Percentiles rank a stretch among this genome's conserved stretches.
Evolutionary conservation across 192 early-diverging fungal genomes (phyloP).

Genomic region (Spizellomyces sp.): DNA sequence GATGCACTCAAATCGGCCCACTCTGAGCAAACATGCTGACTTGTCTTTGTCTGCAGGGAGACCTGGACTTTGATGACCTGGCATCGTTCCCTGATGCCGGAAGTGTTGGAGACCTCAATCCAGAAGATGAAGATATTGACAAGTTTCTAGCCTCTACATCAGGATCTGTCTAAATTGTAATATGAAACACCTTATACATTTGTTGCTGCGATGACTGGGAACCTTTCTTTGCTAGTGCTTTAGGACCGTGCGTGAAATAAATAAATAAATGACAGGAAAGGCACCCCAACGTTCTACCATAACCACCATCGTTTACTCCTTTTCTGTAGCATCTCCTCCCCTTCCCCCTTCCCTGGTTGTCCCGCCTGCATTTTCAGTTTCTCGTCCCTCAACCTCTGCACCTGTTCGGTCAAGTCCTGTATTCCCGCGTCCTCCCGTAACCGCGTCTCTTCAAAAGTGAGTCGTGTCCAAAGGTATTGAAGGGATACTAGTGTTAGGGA

Average conservation of each 20-base stretch:
- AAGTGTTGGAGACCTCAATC: neutral
- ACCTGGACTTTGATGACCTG: conserved; percentile 60
- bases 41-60: conserved; percentile 39
- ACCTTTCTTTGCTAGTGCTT: too few species aligned
- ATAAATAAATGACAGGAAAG: too few species aligned
- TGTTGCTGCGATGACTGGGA: too few species aligned
- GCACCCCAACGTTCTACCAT: too few species aligned
- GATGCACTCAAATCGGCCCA: neutral
- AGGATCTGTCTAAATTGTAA: too few species aligned
- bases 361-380: neutral
- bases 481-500: conserved; percentile 36
- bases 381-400: conserved; percentile 18
- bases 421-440: conserved; percentile 22
- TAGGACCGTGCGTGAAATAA: too few species aligned
- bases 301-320: too few species aligned
- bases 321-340: too few species aligned
- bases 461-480: conserved; percentile 35
- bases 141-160: conserved; percentile 20
- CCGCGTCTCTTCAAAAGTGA: conserved; percentile 43
- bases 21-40: neutral
- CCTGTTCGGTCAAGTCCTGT: conserved; percentile 22
- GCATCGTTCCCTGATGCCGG: conserved; percentile 13
- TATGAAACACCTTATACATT: too few species aligned
- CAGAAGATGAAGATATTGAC: conserved; percentile 20
- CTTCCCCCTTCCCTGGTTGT: too few species aligned